Percentiles rank a stretch among this genome's conserved stretches.
Evolutionary conservation across 306 rosid species (phyloP).

Genomic region (Carpinus viminea): DNA sequence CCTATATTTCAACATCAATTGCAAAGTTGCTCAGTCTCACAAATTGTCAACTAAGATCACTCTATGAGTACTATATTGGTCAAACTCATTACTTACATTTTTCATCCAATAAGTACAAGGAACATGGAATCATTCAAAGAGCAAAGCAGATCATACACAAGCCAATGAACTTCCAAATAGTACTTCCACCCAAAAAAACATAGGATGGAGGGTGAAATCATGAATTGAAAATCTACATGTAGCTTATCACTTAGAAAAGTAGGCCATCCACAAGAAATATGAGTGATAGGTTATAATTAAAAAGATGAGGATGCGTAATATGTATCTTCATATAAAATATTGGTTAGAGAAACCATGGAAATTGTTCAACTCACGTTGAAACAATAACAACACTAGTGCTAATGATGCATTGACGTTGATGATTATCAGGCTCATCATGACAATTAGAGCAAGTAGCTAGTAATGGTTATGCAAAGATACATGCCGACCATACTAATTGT

Average conservation of each 20-base stretch:
- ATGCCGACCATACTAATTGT: neutral
- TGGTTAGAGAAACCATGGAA: neutral
- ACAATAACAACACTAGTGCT: too few relatives aligned
- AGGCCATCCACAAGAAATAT: too few relatives aligned
- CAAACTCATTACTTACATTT: neutral
- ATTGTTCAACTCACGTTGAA: neutral
- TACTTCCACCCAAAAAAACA: too few relatives aligned
- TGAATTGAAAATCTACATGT: neutral
- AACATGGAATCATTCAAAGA: neutral
- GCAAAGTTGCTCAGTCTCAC: neutral
- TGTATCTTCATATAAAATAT: neutral
- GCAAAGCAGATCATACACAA: neutral
- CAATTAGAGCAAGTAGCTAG: neutral
- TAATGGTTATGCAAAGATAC: neutral
- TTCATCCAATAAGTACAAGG: neutral
- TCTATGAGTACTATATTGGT: too few relatives aligned
- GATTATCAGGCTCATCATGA: neutral
- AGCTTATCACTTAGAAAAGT: too few relatives aligned
- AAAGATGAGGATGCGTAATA: neutral
- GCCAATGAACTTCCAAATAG: neutral
- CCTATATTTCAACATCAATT: slow-evolving; percentile 33
- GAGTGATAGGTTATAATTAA: neutral
- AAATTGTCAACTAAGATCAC: neutral
- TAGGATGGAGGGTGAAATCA: neutral
- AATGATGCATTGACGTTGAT: too few relatives aligned